These are phyloP conservation scores for Canna indica DNA, from an alignment of 176 grass and related monocot species.

Conservation along the genomic window DNA sequence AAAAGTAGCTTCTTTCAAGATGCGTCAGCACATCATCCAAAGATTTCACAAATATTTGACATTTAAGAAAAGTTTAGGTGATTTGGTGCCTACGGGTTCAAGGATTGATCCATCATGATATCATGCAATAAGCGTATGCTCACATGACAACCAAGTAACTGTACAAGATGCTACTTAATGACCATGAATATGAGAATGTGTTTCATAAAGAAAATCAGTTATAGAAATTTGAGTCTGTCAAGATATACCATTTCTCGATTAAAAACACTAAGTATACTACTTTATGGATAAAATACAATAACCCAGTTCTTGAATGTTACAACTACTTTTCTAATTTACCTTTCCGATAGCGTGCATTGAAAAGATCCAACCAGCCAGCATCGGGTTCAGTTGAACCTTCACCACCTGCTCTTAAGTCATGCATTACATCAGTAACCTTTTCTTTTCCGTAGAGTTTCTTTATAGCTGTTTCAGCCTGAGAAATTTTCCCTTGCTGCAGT, in stretches of 20 bases:
- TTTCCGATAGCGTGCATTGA: constrained; percentile 91
- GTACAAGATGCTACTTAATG: no score
- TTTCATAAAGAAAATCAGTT: background rate
- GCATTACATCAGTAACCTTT: constrained; percentile 74
- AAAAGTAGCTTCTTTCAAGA: background rate
- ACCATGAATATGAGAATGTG: background rate
- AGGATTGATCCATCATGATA: no score
- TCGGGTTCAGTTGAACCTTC: constrained; percentile 71
- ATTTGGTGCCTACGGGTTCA: no score
- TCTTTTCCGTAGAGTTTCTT: constrained; percentile 94
- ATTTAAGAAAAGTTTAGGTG: background rate
- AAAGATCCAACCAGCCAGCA: constrained; percentile 95
- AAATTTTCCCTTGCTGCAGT: constrained; percentile 75
- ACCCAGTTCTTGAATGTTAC: background rate
- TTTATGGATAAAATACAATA: background rate
- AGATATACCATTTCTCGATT: no score
- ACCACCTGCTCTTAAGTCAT: constrained; percentile 60
- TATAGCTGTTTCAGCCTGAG: constrained; percentile 84
- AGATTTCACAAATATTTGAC: background rate
- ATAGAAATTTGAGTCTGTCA: background rate
- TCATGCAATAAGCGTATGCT: no score
- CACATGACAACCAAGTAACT: no score
- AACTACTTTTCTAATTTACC: constrained; percentile 26
- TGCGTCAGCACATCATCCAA: background rate
- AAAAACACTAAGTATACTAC: background rate